Percentiles rank a stretch among this genome's conserved stretches.
phyloP scores from a whole-genome alignment of 208 protist species.

The Leishmania arabica region DNA sequence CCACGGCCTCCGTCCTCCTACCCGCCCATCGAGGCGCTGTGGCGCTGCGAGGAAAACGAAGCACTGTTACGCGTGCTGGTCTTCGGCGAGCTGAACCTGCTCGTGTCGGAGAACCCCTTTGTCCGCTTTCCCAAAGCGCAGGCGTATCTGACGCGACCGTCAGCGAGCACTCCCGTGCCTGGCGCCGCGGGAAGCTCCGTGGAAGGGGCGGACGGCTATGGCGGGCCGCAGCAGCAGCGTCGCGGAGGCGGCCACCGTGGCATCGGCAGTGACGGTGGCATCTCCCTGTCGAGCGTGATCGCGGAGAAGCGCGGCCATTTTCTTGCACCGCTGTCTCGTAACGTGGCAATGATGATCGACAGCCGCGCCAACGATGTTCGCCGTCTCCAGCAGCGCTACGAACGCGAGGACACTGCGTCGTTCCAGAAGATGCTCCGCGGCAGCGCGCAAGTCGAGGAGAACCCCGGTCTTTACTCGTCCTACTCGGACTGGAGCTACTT shows the following conservation, averaged over 20 bases:
- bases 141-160: constrained; percentile 67
- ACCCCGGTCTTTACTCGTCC: constrained; percentile 53
- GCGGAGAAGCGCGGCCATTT: constrained; percentile 67
- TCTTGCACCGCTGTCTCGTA: constrained; percentile 58
- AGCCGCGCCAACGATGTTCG: constrained; percentile 67
- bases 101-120: constrained; percentile 86
- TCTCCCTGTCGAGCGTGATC: constrained; percentile 70
- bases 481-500: constrained; percentile 85
- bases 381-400: constrained; percentile 77
- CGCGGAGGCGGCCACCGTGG: constrained; percentile 14
- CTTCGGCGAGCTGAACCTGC: constrained; percentile 87
- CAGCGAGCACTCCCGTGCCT: constrained; percentile 19
- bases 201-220: not conserved
- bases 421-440: constrained; percentile 62
- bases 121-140: constrained; percentile 77
- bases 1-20: constrained; percentile 45
- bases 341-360: constrained; percentile 56
- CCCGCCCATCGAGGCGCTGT: constrained; percentile 76
- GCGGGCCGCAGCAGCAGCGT: constrained; percentile 15
- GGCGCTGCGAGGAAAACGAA: constrained; percentile 79
- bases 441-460: constrained; percentile 34
- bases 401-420: constrained; percentile 71
- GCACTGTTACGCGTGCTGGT: constrained; percentile 77
- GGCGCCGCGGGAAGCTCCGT: constrained; percentile 12
- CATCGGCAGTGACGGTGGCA: constrained; percentile 33